A percentile compares a stretch with the other conserved stretches of the same genome.
phyloP scores from a whole-genome alignment of 2,329 filamentous ascomycete genomes.

The Pseudogymnoascus verrucosus region DNA sequence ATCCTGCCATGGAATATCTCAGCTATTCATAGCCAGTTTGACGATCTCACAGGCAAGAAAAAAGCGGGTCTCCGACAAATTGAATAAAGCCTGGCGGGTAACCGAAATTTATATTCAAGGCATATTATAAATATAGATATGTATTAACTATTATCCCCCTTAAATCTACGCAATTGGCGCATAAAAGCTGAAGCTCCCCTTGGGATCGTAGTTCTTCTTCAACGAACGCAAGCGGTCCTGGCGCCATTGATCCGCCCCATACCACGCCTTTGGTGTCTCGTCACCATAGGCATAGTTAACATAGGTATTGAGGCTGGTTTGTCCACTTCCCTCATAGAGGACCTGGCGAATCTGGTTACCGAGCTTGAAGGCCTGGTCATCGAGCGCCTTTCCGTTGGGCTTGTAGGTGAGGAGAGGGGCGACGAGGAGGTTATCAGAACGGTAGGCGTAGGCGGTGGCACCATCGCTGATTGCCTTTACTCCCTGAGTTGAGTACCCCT shows the following conservation, averaged over 20 bases:
- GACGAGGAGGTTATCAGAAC: constrained; percentile 36
- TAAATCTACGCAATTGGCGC: constrained; percentile 29
- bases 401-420: constrained; percentile 33
- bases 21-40: too few relatives aligned
- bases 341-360: constrained; percentile 34
- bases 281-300: constrained; percentile 46
- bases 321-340: constrained; percentile 30
- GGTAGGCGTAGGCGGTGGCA: constrained; percentile 39
- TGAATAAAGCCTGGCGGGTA: too few relatives aligned
- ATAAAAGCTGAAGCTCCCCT: constrained; percentile 37
- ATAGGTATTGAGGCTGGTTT: constrained; percentile 32
- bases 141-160: background rate
- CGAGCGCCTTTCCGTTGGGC: constrained; percentile 26
- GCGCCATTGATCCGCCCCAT: constrained; percentile 43
- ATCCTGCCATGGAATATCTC: too few relatives aligned
- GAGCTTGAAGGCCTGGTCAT: constrained; percentile 28
- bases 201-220: constrained; percentile 43
- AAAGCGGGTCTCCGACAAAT: too few relatives aligned
- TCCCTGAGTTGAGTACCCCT: constrained; percentile 43
- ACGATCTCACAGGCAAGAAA: too few relatives aligned
- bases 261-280: constrained; percentile 35
- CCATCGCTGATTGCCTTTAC: constrained; percentile 31
- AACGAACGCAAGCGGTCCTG: constrained; percentile 35
- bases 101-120: too few relatives aligned
- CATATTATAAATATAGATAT: too few relatives aligned